Base-by-base conservation (phyloP, 176 grass and related monocot genomes). In the Panicum miliaceum region DNA sequence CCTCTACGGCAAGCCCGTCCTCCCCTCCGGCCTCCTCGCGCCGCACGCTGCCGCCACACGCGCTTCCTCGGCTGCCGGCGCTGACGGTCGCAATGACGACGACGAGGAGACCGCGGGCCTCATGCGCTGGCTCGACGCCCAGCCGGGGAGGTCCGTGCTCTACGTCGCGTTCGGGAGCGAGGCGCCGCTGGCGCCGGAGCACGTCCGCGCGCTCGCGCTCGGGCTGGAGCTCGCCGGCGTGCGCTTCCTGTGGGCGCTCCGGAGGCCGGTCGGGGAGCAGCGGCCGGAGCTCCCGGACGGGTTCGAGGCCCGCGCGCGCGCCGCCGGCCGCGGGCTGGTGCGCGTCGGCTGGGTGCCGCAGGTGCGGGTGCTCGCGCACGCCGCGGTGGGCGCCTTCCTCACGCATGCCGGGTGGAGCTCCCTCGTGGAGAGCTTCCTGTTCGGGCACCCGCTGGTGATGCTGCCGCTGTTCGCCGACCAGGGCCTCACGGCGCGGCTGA, bases 21-120 rank as follows among this genome's bases (percentile, higher is more conserved):
- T 89, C 8, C 90, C 90, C 0, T 56, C 71, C 1, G 86, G 90
- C 40, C 76, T 85, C 48, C 73, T 88, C 60, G 57, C 41, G 2
- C 85, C 78, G 7, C 23, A 43, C 34, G 25, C 52, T 2, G 32
- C 38, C 8, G 65, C 37, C 29, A 2, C 29, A 1, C 29, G 29
- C 29, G 29, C 29, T 32, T 32, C 29, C 29, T 32, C 29, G 29
- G 29, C 29, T 32, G 29, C 29, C 10, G 7, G 26, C 8, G 41
- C 16, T 6, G 48, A 14, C 7, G 14, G 0, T 0, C 12, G 18
- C 0, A 15, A 11, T 19, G 35, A 7, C 23, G 41, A 3, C 32
- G 34, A 37, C 14, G 18, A 19, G 71, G 27, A 73, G 46, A 27
- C 2, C 14, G 16, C 56, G 64, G 4, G 84, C 12, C 68, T 71